phyloP scores from a whole-genome alignment of 163 green algal species.

The Volvox carteri region DNA sequence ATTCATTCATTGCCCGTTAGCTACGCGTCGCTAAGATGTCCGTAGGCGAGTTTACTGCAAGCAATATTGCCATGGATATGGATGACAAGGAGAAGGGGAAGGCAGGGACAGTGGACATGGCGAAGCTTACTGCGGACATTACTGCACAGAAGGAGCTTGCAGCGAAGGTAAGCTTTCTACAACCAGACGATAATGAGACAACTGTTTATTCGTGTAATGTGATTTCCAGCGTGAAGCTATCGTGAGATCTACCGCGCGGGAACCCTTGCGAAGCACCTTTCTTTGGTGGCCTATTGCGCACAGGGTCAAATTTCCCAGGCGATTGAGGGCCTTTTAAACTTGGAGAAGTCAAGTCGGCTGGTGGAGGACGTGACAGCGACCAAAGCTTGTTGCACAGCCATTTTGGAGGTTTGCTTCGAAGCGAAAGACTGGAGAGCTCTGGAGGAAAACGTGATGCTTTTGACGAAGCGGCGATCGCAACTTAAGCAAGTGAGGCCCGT shows the following conservation, averaged over 20 bases:
- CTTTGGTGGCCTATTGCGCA: not conserved
- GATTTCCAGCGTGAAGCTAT: not conserved
- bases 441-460: constrained; percentile 94
- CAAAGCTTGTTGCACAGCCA: constrained; percentile 82
- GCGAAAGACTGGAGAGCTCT: constrained; percentile 91
- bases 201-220: not conserved
- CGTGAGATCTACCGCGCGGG: constrained; percentile 9
- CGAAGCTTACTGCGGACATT: constrained; percentile 76
- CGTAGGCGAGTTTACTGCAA: constrained; percentile 73
- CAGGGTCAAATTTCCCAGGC: constrained; percentile 76
- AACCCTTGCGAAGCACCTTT: not conserved
- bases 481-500: constrained; percentile 93
- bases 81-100: constrained; percentile 72
- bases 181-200: too few species aligned
- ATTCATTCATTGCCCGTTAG: too few species aligned
- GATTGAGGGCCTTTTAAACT: constrained; percentile 88
- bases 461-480: constrained; percentile 96
- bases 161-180: constrained; percentile 48
- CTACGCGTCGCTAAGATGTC: constrained; percentile 61
- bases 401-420: constrained; percentile 90
- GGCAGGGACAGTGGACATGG: constrained; percentile 68
- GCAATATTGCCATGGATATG: constrained; percentile 78
- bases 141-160: constrained; percentile 64
- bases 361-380: constrained; percentile 91
- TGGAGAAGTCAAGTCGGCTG: constrained; percentile 94